phyloP scores from a whole-genome alignment of 495 filamentous ascomycete species.

The Darksidea phi region DNA sequence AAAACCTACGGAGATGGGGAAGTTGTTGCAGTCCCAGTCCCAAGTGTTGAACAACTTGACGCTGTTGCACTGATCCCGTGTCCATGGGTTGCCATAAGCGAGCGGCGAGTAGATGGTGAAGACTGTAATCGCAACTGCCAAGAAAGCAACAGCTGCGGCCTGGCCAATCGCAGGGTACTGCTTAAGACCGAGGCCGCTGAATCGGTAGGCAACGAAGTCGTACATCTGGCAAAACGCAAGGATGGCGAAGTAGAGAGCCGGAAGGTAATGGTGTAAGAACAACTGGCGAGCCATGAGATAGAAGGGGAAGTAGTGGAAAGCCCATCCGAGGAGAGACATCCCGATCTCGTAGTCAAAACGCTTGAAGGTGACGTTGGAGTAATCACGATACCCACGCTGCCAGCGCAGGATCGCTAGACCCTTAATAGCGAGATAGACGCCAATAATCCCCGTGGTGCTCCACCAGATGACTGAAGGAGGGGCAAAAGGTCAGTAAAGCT shows the following conservation, averaged over 20 bases:
- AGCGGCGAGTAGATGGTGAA: slow-evolving; percentile 85
- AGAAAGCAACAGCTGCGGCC: slow-evolving; percentile 63
- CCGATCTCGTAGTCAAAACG: slow-evolving; percentile 97
- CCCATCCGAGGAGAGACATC: slow-evolving; percentile 86
- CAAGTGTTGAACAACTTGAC: slow-evolving; percentile 86
- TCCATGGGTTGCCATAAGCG: slow-evolving; percentile 93
- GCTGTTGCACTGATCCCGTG: slow-evolving; percentile 74
- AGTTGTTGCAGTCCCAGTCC: slow-evolving; percentile 97
- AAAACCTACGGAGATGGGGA: slow-evolving; percentile 75
- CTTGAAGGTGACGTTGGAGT: slow-evolving; percentile 76
- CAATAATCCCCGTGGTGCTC: slow-evolving; percentile 78
- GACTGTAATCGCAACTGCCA: slow-evolving; percentile 68
- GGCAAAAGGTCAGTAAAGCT: too few species aligned
- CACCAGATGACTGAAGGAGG: slow-evolving; percentile 95
- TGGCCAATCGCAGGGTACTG: slow-evolving; percentile 73
- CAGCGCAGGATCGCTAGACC: slow-evolving; percentile 83
- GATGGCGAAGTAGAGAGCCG: slow-evolving; percentile 92
- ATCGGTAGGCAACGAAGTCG: slow-evolving; percentile 75
- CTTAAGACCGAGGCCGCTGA: slow-evolving; percentile 64
- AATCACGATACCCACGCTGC: slow-evolving; percentile 90
- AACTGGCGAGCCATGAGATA: slow-evolving; percentile 97
- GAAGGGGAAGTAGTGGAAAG: slow-evolving; percentile 96
- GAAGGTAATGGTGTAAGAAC: slow-evolving; percentile 96
- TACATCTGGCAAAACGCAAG: slow-evolving; percentile 83
- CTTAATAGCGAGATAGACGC: slow-evolving; percentile 78